Evolutionary conservation across 441 rosid species (phyloP).

Genomic region (Flueggea neowawraea): DNA sequence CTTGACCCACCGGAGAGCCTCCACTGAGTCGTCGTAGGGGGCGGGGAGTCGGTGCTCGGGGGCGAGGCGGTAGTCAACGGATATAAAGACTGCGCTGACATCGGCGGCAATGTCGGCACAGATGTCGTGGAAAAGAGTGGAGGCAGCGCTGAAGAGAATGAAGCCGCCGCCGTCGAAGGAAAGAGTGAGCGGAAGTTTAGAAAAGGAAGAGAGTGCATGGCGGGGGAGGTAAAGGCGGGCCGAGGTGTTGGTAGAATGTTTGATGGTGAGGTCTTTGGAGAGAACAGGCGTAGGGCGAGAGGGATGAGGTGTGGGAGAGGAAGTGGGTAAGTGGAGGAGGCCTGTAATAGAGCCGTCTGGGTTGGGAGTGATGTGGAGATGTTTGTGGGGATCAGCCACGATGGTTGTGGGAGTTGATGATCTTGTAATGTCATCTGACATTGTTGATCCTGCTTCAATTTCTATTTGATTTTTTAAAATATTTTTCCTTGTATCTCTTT

Average conservation of each 20-base stretch:
- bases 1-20: constrained; percentile 34
- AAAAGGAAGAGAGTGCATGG: constrained; percentile 1
- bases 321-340: not conserved
- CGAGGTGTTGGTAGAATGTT: constrained; percentile 31
- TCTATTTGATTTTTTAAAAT: no score
- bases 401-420: not conserved
- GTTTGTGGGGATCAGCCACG: constrained; percentile 35
- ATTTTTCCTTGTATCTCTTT: no score
- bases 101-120: constrained; percentile 25
- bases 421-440: not conserved
- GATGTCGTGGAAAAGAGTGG: constrained; percentile 10
- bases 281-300: constrained; percentile 13
- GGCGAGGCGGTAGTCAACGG: constrained; percentile 45
- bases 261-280: constrained; percentile 38
- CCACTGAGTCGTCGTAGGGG: constrained; percentile 46
- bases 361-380: constrained; percentile 28
- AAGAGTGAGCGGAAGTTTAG: constrained; percentile 43
- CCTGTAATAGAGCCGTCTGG: constrained; percentile 55
- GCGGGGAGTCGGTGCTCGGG: constrained; percentile 71
- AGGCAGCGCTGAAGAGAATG: constrained; percentile 25
- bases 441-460: not conserved
- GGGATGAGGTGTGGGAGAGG: constrained; percentile 28
- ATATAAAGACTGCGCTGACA: constrained; percentile 28
- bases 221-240: constrained; percentile 41
- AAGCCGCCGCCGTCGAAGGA: constrained; percentile 60